Evolutionary conservation across 306 rosid species (phyloP).

Genomic region (Quercus wislizeni): DNA sequence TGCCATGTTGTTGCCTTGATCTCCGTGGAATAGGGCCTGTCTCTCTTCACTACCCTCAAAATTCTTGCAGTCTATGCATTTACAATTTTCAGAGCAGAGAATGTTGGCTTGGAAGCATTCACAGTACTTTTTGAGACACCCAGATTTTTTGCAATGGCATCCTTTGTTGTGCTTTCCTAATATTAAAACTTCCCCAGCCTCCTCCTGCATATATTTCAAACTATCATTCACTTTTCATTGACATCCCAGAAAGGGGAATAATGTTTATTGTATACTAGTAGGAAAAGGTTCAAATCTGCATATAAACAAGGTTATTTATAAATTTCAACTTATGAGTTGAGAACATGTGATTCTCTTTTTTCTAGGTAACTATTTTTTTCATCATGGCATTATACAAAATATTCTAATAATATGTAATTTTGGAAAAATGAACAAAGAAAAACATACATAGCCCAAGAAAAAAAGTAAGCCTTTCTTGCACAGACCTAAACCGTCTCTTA

Average conservation of each 20-base stretch:
- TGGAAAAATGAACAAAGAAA: not conserved
- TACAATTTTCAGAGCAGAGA: conserved; percentile 98
- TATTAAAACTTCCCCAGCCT: conserved; percentile 78
- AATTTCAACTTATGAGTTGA: not conserved
- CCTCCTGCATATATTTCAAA: conserved; percentile 63
- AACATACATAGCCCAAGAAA: not conserved
- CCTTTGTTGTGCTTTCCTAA: conserved; percentile 97
- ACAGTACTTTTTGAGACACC: conserved; percentile 96
- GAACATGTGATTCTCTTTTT: conserved; percentile 13
- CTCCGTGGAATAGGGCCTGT: conserved; percentile 93
- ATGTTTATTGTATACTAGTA: conserved; percentile 1
- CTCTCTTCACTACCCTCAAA: conserved; percentile 99
- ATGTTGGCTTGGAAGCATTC: conserved; percentile 99
- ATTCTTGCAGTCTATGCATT: conserved; percentile 98
- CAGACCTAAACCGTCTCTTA: too few relatives aligned
- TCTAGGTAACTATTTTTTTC: not conserved
- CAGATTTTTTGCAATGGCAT: conserved; percentile 98
- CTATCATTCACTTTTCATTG: conserved; percentile 21
- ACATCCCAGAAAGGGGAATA: not conserved
- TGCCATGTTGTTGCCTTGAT: conserved; percentile 70
- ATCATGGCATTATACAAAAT: not conserved
- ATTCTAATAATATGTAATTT: not conserved
- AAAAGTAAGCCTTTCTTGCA: not conserved
- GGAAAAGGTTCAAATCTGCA: conserved; percentile 1
- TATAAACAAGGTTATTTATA: conserved; percentile 4